Base-by-base conservation (phyloP, 1,284 basidiomycete genomes). In the Cryptococcus sp. region DNA sequence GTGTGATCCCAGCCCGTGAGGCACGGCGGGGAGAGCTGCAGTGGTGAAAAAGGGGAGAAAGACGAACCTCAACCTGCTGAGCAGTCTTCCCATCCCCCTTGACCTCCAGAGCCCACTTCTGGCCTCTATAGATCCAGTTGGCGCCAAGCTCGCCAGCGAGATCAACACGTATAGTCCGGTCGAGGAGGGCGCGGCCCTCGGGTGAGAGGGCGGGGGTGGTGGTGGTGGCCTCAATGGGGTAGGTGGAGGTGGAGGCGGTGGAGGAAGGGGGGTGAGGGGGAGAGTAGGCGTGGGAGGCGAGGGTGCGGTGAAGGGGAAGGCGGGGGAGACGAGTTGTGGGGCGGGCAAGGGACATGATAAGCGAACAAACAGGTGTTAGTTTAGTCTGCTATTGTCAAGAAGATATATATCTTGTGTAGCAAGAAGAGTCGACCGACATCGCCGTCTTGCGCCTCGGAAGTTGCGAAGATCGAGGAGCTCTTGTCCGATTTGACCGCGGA, bases 111-210 rank as follows among this genome's bases (percentile, higher is more conserved):
- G 87, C 72, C 66, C 66, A 72, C 63, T 75, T 76, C 71, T 95
- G 92, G 2, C 92, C 92, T 65, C 82, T 80, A 78, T 95, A 96
- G 50, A 96, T 96, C 79, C 85, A 92, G 77, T 95, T 95, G 15
- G 92, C 92, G 2, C 91, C 92, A 28, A 94, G 80, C 76, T 96
- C 92, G 4, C 92, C 92, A 0, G 91, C 92, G 64, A 94, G 91
- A 76, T 96, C 91, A 12, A 96, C 88, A 15, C 92, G 83, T 38
- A 96, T 78, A 5, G 78, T 79, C 53, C 68, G 56, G 53, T 77
- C 76, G 18, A 80, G 52, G 18, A 77, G 55, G 13, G 61, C 57
- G 7, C 70, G 62, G 52, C 79, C 70, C 15, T 60, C 55, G 1
- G 67, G 53, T 0, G 69, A 64, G 15, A 80, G 64, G 18, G 67